Conservation (phyloP, 768 basidiomycete species). For the Pisolithus orientalis region DNA sequence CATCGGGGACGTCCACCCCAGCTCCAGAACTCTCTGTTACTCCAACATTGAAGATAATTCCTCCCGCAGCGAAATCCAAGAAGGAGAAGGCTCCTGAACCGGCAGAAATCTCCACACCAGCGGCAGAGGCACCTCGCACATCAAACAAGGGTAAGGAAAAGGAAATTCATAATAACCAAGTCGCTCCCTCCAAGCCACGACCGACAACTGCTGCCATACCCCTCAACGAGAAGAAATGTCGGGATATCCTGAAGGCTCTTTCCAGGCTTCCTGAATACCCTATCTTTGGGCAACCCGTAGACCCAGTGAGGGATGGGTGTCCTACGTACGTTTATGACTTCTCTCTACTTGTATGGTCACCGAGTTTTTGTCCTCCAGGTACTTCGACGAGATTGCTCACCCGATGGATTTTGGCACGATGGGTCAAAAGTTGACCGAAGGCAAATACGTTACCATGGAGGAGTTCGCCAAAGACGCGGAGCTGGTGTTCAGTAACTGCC, state of each 20-base stretch:
- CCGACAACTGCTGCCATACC: slow-evolving; percentile 37
- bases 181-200: slow-evolving; percentile 35
- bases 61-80: slow-evolving; percentile 31
- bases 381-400: slow-evolving; percentile 82
- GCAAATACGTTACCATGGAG: slow-evolving; percentile 74
- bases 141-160: slow-evolving; percentile 74
- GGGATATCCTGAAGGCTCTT: slow-evolving; percentile 57
- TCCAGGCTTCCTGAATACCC: slow-evolving; percentile 56
- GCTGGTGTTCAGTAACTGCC: slow-evolving; percentile 84
- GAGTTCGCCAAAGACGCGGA: slow-evolving; percentile 75
- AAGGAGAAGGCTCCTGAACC: slow-evolving; percentile 39
- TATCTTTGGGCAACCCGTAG: slow-evolving; percentile 79
- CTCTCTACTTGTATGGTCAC: neutral
- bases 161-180: slow-evolving; percentile 35
- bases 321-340: slow-evolving; percentile 66
- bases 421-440: slow-evolving; percentile 53
- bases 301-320: slow-evolving; percentile 77
- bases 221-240: slow-evolving; percentile 80
- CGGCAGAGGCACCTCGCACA: slow-evolving; percentile 26
- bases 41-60: slow-evolving; percentile 19
- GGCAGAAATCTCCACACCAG: slow-evolving; percentile 11
- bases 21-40: slow-evolving; percentile 29
- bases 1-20: slow-evolving; percentile 34
- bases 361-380: slow-evolving; percentile 40
- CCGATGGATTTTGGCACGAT: slow-evolving; percentile 96